Evolutionary conservation across 2,329 filamentous ascomycete species (phyloP).

Genomic region (Colletotrichum lini): DNA sequence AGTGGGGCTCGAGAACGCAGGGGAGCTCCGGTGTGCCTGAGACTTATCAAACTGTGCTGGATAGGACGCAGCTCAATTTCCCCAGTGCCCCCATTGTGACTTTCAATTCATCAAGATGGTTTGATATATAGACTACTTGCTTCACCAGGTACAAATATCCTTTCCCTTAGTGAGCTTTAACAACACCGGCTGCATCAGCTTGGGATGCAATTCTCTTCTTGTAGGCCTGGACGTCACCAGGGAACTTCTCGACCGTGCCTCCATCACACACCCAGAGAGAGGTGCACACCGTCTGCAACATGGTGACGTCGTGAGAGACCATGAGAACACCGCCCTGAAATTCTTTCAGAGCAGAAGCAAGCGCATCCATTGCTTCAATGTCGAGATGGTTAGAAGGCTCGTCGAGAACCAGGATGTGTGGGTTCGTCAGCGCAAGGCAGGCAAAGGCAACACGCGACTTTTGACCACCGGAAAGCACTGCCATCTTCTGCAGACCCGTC

Average conservation of each 20-base stretch:
- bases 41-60: slow-evolving; percentile 16
- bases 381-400: slow-evolving; percentile 99
- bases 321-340: slow-evolving; percentile 98
- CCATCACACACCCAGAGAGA: slow-evolving; percentile 97
- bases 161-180: slow-evolving; percentile 69
- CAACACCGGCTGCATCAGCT: slow-evolving; percentile 90
- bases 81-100: background rate
- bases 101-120: background rate
- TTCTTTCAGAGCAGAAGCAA: slow-evolving; percentile 84
- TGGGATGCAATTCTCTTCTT: slow-evolving; percentile 96
- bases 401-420: slow-evolving; percentile 97
- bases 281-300: slow-evolving; percentile 96
- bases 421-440: slow-evolving; percentile 93
- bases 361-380: slow-evolving; percentile 98
- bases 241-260: slow-evolving; percentile 95
- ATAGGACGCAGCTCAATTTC: background rate
- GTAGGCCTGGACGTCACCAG: slow-evolving; percentile 94
- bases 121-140: slow-evolving; percentile 4
- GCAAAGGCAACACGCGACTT: slow-evolving; percentile 99
- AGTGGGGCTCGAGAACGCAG: slow-evolving; percentile 14
- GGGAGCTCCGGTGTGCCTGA: slow-evolving; percentile 37
- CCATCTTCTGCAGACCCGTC: slow-evolving; percentile 97
- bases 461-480: slow-evolving; percentile 92
- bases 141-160: background rate
- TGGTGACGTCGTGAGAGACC: slow-evolving; percentile 99